These are phyloP conservation scores for Pseudodiploospora longispora DNA, from an alignment of 2,329 filamentous ascomycete species.

Conservation along the genomic window DNA sequence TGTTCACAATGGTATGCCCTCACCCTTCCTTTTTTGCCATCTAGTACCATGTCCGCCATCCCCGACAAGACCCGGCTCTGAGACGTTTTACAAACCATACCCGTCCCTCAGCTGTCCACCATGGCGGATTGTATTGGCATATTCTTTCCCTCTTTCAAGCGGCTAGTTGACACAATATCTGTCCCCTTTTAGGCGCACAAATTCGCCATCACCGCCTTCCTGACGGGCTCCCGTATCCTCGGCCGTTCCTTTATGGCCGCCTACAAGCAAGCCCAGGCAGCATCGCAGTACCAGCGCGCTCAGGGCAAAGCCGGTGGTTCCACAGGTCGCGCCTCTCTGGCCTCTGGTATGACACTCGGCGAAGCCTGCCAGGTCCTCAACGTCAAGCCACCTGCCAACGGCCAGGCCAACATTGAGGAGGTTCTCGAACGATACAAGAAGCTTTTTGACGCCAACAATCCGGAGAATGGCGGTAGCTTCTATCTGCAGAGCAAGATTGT, in stretches of 20 bases:
- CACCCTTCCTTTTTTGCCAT: background rate
- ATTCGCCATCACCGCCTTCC: constrained; percentile 77
- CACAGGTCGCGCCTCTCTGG: constrained; percentile 42
- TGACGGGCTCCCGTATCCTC: constrained; percentile 85
- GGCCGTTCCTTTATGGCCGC: constrained; percentile 89
- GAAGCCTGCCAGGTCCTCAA: constrained; percentile 98
- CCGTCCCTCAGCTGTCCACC: no score
- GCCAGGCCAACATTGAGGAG: constrained; percentile 68
- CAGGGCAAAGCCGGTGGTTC: constrained; percentile 54
- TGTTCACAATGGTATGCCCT: constrained; percentile 20
- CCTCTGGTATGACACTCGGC: constrained; percentile 78
- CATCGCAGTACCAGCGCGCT: constrained; percentile 71
- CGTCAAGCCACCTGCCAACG: constrained; percentile 71
- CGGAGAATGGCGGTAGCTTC: constrained; percentile 92
- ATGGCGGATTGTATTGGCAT: no score
- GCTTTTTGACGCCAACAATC: constrained; percentile 89
- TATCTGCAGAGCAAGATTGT: constrained; percentile 97
- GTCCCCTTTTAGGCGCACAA: constrained; percentile 67
- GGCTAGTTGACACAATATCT: background rate
- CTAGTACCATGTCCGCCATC: no score
- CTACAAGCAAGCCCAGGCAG: constrained; percentile 88
- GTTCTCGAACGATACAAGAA: constrained; percentile 86
- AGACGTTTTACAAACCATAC: no score
- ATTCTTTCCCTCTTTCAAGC: constrained; percentile 1
- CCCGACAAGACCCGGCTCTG: no score